These are phyloP conservation scores for Neurospora terricola DNA, from an alignment of 495 filamentous ascomycete species.

Conservation along the genomic window DNA sequence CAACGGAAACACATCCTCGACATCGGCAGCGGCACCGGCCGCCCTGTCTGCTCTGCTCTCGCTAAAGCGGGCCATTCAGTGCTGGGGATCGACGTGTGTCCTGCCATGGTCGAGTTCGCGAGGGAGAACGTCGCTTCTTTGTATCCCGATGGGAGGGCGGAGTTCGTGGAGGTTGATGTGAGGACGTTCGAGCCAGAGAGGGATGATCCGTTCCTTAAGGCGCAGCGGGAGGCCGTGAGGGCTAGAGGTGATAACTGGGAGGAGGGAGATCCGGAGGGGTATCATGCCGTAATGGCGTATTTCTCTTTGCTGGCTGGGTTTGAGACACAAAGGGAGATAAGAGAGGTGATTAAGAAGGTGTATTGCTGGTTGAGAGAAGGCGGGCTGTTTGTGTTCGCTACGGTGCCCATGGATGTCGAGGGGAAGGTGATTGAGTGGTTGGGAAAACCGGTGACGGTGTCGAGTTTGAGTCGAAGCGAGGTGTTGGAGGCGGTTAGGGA, in stretches of 20 bases:
- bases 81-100: conserved; percentile 28
- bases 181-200: conserved; percentile 12
- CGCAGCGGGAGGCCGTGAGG: neutral
- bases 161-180: conserved; percentile 24
- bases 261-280: neutral
- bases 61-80: conserved; percentile 22
- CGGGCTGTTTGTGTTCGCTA: conserved; percentile 11
- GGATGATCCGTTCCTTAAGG: neutral
- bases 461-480: conserved; percentile 4
- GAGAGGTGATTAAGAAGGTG: neutral
- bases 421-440: conserved; percentile 8
- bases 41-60: conserved; percentile 24
- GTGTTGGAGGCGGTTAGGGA: conserved; percentile 2
- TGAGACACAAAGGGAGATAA: conserved; percentile 10
- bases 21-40: conserved; percentile 31
- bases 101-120: conserved; percentile 24
- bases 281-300: conserved; percentile 8
- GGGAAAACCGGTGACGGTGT: conserved; percentile 8
- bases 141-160: neutral
- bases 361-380: conserved; percentile 5
- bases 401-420: conserved; percentile 8
- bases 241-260: neutral
- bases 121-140: conserved; percentile 15
- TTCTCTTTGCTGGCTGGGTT: conserved; percentile 11
- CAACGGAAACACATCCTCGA: conserved; percentile 19